Base-by-base conservation (phyloP, 129 eudicot genomes). In the Cynara cardunculus region DNA sequence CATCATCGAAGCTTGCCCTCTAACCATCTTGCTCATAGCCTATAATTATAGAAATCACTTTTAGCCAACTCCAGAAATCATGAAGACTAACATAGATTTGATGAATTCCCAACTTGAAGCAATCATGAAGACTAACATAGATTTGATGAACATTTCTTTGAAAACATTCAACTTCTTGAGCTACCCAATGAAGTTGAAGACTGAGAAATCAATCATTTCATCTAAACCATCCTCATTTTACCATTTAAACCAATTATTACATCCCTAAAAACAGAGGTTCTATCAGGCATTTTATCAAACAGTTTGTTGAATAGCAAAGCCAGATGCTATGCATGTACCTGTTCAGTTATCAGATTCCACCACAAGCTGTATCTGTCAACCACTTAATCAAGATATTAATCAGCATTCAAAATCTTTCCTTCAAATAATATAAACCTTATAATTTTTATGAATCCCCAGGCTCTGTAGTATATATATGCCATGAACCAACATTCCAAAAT, bases 221-320 rank as follows among this genome's bases (percentile, higher is more conserved):
- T 24, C 5, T 41, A 41, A 11, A 41, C 11, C 53, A 11, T 41
- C 14, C 53, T 41, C 53, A 11, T 10, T 39, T 39, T 39, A 39
- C 49, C 49, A 39, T 39, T 41, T 11, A 41, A 41, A 41, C 13
- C 53, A 5, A n/a, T 18, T 56, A 56, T 56, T 9, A n/a, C 65
- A 18, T 31, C 30, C 72, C 66, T 70, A 71, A 66, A 74, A 70
- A 78, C 35, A 27, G 25, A 77, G 27, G 53, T 85, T 19, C 79
- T 74, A 34, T 66, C 81, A 27, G 86, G 71, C 79, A 79, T 82
- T 74, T 68, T 61, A 37, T 86, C 89, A 35, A 82, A 86, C 84
- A 83, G 67, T 32, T 71, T 7, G 75, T 35, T 19, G 74, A 71
- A 71, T 71, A 19, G 10, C 49, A 71, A 71, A n/a, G 7, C 27